A percentile compares a stretch with the other conserved stretches of the same genome.
These are phyloP conservation scores for Fusarium agapanthi DNA, from an alignment of 2,329 filamentous ascomycete species.

Conservation along the genomic window DNA sequence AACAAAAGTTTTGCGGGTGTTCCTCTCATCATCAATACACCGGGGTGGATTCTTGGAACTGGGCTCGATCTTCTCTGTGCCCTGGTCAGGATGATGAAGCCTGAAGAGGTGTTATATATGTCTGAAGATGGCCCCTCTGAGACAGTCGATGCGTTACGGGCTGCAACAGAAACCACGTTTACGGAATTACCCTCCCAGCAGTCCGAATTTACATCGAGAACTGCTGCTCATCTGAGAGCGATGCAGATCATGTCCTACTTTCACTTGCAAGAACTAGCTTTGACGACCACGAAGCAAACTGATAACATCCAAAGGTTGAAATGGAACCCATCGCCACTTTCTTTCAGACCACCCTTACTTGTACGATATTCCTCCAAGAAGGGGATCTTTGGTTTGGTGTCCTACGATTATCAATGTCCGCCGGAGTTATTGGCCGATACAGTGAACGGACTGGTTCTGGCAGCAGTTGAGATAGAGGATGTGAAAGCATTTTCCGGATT, in stretches of 20 bases:
- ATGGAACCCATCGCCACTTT: conserved; percentile 67
- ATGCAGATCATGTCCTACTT: conserved; percentile 88
- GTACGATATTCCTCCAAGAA: conserved; percentile 64
- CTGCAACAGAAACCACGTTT: conserved; percentile 55
- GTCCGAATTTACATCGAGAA: conserved; percentile 64
- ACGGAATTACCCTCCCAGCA: conserved; percentile 67
- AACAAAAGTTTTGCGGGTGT: conserved; percentile 53
- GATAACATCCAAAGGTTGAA: conserved; percentile 28
- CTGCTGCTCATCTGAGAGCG: conserved; percentile 70
- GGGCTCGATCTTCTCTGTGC: conserved; percentile 71
- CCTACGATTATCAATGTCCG: conserved; percentile 71
- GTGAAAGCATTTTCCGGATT: conserved; percentile 56
- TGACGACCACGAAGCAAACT: conserved; percentile 5
- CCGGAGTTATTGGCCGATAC: conserved; percentile 68
- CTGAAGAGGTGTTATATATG: conserved; percentile 74
- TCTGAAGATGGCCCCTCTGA: conserved; percentile 69
- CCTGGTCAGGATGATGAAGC: conserved; percentile 62
- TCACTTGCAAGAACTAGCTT: conserved; percentile 54
- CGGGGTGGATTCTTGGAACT: conserved; percentile 77
- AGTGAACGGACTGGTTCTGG: conserved; percentile 76
- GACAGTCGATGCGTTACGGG: conserved; percentile 62
- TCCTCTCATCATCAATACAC: conserved; percentile 77
- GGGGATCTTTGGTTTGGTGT: conserved; percentile 72
- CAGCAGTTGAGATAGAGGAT: conserved; percentile 70
- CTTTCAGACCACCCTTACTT: conserved; percentile 65